Conservation (phyloP, 1,139 yeast genomes). For the Trichomonascaceae sp. region DNA sequence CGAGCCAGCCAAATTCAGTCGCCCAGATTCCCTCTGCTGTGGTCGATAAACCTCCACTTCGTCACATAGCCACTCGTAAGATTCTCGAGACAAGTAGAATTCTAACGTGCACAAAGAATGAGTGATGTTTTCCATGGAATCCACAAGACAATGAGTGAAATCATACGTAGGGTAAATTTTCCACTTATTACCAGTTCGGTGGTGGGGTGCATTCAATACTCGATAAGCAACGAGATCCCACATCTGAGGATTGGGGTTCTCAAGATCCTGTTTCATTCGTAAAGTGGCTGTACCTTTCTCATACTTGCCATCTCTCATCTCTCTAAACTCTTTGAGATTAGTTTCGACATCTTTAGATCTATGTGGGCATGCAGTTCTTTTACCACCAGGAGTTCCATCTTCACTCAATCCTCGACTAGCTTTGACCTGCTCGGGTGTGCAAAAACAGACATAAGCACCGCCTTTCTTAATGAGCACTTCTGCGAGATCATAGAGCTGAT, state of each 20-base stretch:
- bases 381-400: conserved; percentile 92
- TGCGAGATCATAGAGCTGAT: conserved; percentile 78
- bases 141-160: conserved; percentile 97
- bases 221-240: conserved; percentile 99
- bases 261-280: conserved; percentile 93
- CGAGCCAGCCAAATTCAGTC: conserved; percentile 91
- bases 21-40: conserved; percentile 97
- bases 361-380: conserved; percentile 75
- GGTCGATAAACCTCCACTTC: conserved; percentile 93
- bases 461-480: conserved; percentile 65
- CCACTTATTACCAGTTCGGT: conserved; percentile 96
- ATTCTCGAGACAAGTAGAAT: conserved; percentile 84
- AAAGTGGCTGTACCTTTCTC: conserved; percentile 87
- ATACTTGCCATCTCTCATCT: conserved; percentile 85
- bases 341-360: conserved; percentile 66
- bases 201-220: conserved; percentile 86
- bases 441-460: conserved; percentile 86
- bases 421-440: conserved; percentile 88
- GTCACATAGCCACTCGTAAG: conserved; percentile 98
- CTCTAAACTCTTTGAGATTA: conserved; percentile 73
- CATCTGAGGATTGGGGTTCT: conserved; percentile 97
- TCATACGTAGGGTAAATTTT: conserved; percentile 97
- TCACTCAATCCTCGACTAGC: conserved; percentile 82
- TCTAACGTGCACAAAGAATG: conserved; percentile 96
- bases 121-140: conserved; percentile 91